Percentiles rank a stretch among this genome's conserved stretches.
Evolutionary conservation across 2,329 filamentous ascomycete species (phyloP).

Genomic region (Penicillium sp.): DNA sequence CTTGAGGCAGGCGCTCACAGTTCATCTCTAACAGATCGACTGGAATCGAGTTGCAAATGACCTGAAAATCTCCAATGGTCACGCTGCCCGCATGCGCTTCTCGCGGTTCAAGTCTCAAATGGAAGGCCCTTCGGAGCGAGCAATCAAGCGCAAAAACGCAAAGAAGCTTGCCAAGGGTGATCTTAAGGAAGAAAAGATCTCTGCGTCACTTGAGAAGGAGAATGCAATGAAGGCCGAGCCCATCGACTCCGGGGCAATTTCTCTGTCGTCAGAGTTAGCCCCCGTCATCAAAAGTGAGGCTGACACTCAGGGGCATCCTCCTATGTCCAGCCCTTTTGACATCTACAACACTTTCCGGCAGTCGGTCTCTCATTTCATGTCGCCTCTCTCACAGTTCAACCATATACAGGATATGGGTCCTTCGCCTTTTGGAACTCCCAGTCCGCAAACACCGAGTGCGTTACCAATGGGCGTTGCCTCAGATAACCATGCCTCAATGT

Average conservation of each 20-base stretch:
- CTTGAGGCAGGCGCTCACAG: no score
- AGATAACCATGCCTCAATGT: background rate
- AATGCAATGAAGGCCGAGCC: conserved; percentile 11
- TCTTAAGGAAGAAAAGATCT: conserved; percentile 5
- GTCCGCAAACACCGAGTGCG: background rate
- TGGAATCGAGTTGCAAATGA: conserved; percentile 48
- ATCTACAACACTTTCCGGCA: no score
- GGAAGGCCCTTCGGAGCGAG: conserved; percentile 37
- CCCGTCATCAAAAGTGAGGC: conserved; percentile 22
- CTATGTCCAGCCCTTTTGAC: background rate
- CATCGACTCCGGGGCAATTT: conserved; percentile 1
- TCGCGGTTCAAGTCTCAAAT: conserved; percentile 50
- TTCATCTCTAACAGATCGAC: conserved; percentile 39
- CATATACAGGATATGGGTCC: no score
- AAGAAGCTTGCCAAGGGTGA: conserved; percentile 17
- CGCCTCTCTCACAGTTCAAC: no score
- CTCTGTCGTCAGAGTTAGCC: conserved; percentile 1
- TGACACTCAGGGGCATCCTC: conserved; percentile 4
- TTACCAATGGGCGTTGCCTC: background rate
- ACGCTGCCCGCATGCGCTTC: conserved; percentile 54
- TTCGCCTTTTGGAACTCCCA: no score
- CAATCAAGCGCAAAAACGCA: conserved; percentile 23
- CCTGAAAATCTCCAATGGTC: conserved; percentile 50
- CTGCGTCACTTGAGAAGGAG: background rate
- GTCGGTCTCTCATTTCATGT: no score